A percentile compares a stretch with the other conserved stretches of the same genome.
Evolutionary conservation across 2,329 filamentous ascomycete genomes (phyloP).

Genomic region (Arthrocladium fulminans): DNA sequence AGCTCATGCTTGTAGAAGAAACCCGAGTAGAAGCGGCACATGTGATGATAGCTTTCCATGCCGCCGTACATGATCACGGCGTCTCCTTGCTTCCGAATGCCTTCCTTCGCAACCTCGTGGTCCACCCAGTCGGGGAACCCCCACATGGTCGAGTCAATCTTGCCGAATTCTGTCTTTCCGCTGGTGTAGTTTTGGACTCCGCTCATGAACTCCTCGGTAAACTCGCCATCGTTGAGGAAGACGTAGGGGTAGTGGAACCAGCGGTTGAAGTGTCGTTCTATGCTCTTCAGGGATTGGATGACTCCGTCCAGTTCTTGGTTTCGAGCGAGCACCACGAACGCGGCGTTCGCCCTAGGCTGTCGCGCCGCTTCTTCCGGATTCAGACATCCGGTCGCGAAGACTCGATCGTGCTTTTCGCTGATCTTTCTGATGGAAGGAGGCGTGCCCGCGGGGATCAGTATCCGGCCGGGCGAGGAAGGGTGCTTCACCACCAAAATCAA

Average conservation of each 20-base stretch:
- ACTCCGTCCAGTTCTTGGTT: conserved; percentile 97
- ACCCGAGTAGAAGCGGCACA: conserved; percentile 99
- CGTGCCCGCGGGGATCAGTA: conserved; percentile 78
- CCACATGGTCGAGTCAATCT: conserved; percentile 86
- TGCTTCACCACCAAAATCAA: conserved; percentile 82
- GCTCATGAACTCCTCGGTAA: conserved; percentile 89
- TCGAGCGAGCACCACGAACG: conserved; percentile 87
- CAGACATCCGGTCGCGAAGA: conserved; percentile 84
- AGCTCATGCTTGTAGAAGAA: conserved; percentile 98
- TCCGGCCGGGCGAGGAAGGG: conserved; percentile 69
- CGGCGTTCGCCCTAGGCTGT: conserved; percentile 78
- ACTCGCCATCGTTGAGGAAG: conserved; percentile 94
- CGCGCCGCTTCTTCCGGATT: conserved; percentile 63
- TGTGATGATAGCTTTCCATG: conserved; percentile 96
- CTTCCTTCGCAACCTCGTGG: conserved; percentile 84
- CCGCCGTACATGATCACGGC: conserved; percentile 98
- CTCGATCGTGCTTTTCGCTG: conserved; percentile 92
- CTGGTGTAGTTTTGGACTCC: conserved; percentile 86
- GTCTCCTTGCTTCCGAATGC: conserved; percentile 93
- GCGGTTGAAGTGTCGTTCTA: conserved; percentile 96
- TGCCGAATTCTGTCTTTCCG: conserved; percentile 79
- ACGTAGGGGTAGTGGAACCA: conserved; percentile 99
- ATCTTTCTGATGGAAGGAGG: conserved; percentile 94
- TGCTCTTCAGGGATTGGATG: conserved; percentile 91
- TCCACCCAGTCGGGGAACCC: conserved; percentile 96